Evolutionary conservation across 805 yeast genomes (phyloP), one percentile per base, ranked within the genome.

Genomic region (Saturnispora sekii): DNA sequence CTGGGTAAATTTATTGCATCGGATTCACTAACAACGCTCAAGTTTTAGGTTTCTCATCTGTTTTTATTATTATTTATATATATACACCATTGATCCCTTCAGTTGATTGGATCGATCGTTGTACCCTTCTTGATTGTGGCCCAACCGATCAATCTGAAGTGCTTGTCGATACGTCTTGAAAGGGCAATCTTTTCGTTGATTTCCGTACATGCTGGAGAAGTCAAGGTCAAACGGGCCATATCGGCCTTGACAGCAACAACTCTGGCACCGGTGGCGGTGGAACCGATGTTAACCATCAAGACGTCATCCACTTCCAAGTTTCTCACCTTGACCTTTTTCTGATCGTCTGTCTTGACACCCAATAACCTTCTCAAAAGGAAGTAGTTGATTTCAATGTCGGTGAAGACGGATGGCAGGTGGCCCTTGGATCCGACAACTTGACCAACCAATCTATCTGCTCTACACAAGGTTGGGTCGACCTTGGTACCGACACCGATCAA

Each of bases 121-220:
- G 89, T 82, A 69, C 96, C 96, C 69, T 85, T 87, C 70, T 84
- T 84, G 65, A 89, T 90, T 42, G 96, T 88, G 57, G 98, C 99
- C 99, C 99, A 93, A 59, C 99, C 99, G 70, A 93, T 93, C 65
- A 93, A 76, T 77, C 99, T 93, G 96, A 97, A 93, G 68, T 93
- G 99, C 79, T 90, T 90, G 65, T 93, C 99, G 59, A 93, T 93
- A 78, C 98, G 89, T 77, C 99, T 85, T 38, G 97, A 88, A 62
- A 93, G 73, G 34, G 99, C 99, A 66, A 93, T 90, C 82, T 93
- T 90, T 73, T 93, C 99, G 56, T 94, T 86, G 42, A 90, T 76
- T 73, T 90, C 97, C 33, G 99, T 90, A 80, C 99, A 93, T 40
- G 97, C 98, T 46, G 99, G 98, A 40, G 96, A 81, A 40, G 97